A percentile compares a stretch with the other conserved stretches of the same genome.
Conservation (phyloP, 75 land plant species). For the Cryptomeria japonica region DNA sequence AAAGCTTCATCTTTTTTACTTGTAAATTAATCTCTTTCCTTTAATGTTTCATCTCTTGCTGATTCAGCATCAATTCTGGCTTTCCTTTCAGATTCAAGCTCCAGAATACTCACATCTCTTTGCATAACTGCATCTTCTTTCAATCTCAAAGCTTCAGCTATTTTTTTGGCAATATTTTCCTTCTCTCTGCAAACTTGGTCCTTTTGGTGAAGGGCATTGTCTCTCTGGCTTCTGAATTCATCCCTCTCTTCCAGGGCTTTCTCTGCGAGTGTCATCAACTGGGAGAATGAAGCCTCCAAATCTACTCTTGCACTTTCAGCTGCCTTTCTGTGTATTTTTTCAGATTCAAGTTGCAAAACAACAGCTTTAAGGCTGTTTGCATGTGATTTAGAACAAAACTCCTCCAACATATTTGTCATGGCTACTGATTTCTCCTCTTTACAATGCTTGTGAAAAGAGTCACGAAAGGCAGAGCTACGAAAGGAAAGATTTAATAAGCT, state of each 20-base stretch:
- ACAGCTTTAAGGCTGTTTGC: constrained; percentile 31
- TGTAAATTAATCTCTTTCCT: too few relatives aligned
- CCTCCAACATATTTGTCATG: background rate
- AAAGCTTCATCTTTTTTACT: background rate
- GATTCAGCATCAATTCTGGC: background rate
- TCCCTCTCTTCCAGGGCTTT: constrained; percentile 71
- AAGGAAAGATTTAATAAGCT: background rate
- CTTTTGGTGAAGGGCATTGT: constrained; percentile 41
- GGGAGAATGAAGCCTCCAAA: constrained; percentile 32
- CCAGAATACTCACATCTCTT: background rate
- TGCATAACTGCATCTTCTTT: background rate
- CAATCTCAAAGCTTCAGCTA: constrained; percentile 5
- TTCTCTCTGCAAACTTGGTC: constrained; percentile 8
- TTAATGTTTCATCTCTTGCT: too few relatives aligned
- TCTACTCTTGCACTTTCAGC: constrained; percentile 53
- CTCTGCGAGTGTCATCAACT: constrained; percentile 56
- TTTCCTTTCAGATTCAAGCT: background rate
- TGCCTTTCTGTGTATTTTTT: constrained; percentile 52
- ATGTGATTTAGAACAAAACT: constrained; percentile 5
- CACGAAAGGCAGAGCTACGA: background rate
- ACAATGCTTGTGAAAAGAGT: constrained; percentile 9
- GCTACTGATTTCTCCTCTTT: constrained; percentile 7
- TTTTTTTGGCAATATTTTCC: background rate
- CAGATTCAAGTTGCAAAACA: constrained; percentile 63
- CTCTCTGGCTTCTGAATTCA: constrained; percentile 38